A percentile compares a stretch with the other conserved stretches of the same genome.
phyloP scores from a whole-genome alignment of 1,284 basidiomycete genomes.

The Leccinum griseonigrum region DNA sequence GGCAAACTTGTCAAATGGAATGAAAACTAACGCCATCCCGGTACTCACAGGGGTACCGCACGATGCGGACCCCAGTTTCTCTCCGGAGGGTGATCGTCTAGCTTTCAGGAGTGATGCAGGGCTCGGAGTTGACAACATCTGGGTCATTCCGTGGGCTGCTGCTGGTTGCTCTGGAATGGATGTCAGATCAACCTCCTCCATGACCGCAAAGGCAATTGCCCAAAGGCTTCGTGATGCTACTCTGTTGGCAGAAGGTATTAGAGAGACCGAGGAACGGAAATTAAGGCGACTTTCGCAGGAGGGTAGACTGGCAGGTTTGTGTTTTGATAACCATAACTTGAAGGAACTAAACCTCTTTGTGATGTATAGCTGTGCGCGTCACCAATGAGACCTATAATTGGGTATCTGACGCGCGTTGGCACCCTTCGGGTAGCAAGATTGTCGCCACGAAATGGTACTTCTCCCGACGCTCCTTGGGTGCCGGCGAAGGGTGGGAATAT shows the following conservation, averaged over 20 bases:
- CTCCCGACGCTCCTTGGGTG: constrained; percentile 56
- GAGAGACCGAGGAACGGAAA: constrained; percentile 49
- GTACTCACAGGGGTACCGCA: constrained; percentile 53
- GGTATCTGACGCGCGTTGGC: constrained; percentile 66
- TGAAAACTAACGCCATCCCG: constrained; percentile 26
- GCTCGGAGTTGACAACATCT: constrained; percentile 70
- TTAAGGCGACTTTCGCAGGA: constrained; percentile 52
- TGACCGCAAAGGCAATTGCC: constrained; percentile 21
- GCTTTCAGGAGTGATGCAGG: constrained; percentile 70
- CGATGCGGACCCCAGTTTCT: constrained; percentile 71
- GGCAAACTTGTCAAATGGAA: constrained; percentile 14
- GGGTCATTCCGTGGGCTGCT: constrained; percentile 57
- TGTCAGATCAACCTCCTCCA: constrained; percentile 34
- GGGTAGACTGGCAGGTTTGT: constrained; percentile 53
- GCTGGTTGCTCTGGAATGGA: constrained; percentile 58
- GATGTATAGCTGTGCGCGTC: constrained; percentile 50
- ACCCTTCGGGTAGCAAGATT: constrained; percentile 58
- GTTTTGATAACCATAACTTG: background rate
- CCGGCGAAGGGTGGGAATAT: constrained; percentile 72
- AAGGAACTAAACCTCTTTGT: constrained; percentile 1
- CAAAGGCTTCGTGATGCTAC: constrained; percentile 45
- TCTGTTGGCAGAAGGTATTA: constrained; percentile 46
- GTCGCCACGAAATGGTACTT: constrained; percentile 76
- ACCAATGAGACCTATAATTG: constrained; percentile 74
- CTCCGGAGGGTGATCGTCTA: constrained; percentile 57